Conservation (phyloP, 2,329 filamentous ascomycete species). For the Ophiostoma quercus region DNA sequence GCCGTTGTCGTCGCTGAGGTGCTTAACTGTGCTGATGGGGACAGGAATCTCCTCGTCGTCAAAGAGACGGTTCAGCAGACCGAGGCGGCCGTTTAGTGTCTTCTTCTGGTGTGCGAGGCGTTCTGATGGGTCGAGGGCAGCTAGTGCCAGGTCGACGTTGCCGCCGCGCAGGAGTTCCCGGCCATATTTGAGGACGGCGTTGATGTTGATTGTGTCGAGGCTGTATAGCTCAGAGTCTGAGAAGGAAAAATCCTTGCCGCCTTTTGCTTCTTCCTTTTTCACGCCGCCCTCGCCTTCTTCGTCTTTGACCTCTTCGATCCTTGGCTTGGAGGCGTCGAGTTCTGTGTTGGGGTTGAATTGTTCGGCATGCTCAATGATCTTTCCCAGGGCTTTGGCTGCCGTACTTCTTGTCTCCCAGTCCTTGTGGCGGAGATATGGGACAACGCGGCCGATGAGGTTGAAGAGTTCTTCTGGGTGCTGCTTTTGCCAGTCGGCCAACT, state of each 20-base stretch:
- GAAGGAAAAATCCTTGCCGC: constrained; percentile 40
- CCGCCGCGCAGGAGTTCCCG: constrained; percentile 80
- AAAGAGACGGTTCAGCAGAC: constrained; percentile 75
- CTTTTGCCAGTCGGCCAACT: constrained; percentile 96
- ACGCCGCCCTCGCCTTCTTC: constrained; percentile 34
- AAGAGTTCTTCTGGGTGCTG: constrained; percentile 96
- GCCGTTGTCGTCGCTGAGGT: constrained; percentile 31
- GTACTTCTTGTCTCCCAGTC: constrained; percentile 96
- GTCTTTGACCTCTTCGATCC: constrained; percentile 27
- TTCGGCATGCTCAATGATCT: constrained; percentile 85
- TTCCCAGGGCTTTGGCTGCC: constrained; percentile 87
- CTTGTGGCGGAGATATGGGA: constrained; percentile 92
- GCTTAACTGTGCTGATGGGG: constrained; percentile 53
- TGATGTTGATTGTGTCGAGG: constrained; percentile 70
- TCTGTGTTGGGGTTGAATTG: constrained; percentile 81
- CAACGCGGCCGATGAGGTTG: constrained; percentile 84
- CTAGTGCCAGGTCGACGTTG: constrained; percentile 78
- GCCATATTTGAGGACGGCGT: constrained; percentile 74
- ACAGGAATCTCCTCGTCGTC: constrained; percentile 74
- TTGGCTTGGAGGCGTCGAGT: constrained; percentile 54
- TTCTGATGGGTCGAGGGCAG: constrained; percentile 72
- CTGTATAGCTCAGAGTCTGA: constrained; percentile 59
- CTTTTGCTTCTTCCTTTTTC: constrained; percentile 42
- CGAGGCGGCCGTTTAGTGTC: constrained; percentile 73
- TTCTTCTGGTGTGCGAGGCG: constrained; percentile 86